phyloP scores from a whole-genome alignment of 805 yeast genomes.

The Candida krabiensis region DNA sequence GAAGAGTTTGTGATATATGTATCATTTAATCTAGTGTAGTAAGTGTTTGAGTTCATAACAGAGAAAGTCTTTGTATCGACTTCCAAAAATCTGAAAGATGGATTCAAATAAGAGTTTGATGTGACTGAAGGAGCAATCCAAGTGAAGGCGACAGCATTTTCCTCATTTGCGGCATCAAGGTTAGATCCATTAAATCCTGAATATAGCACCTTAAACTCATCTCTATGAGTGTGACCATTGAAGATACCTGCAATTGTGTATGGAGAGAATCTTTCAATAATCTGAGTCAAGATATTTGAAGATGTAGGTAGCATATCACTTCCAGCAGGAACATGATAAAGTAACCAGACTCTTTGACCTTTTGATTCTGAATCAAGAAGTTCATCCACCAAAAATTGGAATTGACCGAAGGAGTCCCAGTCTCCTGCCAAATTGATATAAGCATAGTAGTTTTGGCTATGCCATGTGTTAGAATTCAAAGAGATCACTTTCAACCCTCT shows the following conservation, averaged over 20 bases:
- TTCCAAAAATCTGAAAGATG: slow-evolving; percentile 72
- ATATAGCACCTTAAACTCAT: slow-evolving; percentile 63
- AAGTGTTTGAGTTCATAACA: slow-evolving; percentile 59
- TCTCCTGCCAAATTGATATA: slow-evolving; percentile 46
- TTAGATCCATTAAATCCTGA: slow-evolving; percentile 39
- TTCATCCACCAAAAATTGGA: slow-evolving; percentile 61
- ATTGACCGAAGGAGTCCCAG: slow-evolving; percentile 63
- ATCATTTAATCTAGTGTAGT: slow-evolving; percentile 58
- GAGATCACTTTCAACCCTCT: slow-evolving; percentile 61
- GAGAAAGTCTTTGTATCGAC: slow-evolving; percentile 62
- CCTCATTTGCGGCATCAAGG: slow-evolving; percentile 36
- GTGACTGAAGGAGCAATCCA: slow-evolving; percentile 70
- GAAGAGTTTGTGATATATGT: slow-evolving; percentile 52
- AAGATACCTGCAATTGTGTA: slow-evolving; percentile 66
- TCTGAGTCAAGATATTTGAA: slow-evolving; percentile 52
- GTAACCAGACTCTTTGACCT: slow-evolving; percentile 70
- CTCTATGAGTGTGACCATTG: slow-evolving; percentile 72
- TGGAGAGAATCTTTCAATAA: slow-evolving; percentile 67
- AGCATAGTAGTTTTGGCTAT: slow-evolving; percentile 60
- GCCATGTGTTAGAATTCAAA: slow-evolving; percentile 67
- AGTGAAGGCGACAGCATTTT: slow-evolving; percentile 52
- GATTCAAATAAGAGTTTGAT: slow-evolving; percentile 59
- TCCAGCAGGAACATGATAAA: slow-evolving; percentile 67
- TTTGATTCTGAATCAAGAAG: slow-evolving; percentile 55
- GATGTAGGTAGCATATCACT: slow-evolving; percentile 63